These are phyloP conservation scores for Cucumis melo DNA, from an alignment of 306 rosid species.

Conservation along the genomic window DNA sequence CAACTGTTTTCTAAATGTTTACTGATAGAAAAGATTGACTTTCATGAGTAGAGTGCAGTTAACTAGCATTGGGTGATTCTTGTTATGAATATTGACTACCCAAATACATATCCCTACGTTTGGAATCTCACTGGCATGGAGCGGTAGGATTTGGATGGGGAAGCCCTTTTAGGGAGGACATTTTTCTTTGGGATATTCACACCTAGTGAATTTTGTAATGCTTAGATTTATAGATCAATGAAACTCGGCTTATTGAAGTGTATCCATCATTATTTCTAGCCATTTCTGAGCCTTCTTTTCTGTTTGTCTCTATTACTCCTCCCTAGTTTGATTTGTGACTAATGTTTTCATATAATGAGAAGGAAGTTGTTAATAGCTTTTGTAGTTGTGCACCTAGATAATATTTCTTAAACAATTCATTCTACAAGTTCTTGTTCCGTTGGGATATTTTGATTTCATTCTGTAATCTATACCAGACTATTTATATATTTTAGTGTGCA, in stretches of 20 bases:
- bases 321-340: neutral
- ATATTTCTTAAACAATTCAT: neutral
- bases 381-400: neutral
- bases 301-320: neutral
- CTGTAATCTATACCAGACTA: neutral
- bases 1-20: neutral
- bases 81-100: neutral
- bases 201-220: neutral
- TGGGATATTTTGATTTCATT: neutral
- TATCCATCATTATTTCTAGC: neutral
- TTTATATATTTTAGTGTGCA: neutral
- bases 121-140: neutral
- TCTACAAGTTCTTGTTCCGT: neutral
- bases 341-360: neutral
- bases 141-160: neutral
- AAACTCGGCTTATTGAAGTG: neutral
- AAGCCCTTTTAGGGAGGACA: neutral
- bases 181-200: neutral
- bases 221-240: neutral
- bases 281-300: neutral
- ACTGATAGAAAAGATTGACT: neutral
- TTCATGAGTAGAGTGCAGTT: neutral
- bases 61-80: neutral
- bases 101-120: neutral
- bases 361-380: neutral